Conservation (phyloP, 108 stramenopile genomes). For the Craspedostauros australis region DNA sequence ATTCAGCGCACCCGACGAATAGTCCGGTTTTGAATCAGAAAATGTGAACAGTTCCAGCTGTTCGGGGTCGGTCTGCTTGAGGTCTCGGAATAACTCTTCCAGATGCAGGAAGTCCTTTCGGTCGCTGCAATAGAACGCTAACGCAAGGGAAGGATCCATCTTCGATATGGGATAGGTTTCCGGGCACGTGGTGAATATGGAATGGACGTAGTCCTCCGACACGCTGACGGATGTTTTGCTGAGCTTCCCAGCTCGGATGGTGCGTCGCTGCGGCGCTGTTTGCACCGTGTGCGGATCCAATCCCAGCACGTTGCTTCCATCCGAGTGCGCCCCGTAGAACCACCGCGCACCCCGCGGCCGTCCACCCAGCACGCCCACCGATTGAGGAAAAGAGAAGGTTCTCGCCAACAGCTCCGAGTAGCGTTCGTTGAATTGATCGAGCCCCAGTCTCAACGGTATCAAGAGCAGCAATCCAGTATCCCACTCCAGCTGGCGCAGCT, state of each 20-base stretch:
- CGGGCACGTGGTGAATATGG: slow-evolving; percentile 50
- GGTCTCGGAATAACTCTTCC: slow-evolving; percentile 21
- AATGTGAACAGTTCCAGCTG: slow-evolving; percentile 62
- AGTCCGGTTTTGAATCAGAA: slow-evolving; percentile 66
- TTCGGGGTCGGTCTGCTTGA: slow-evolving; percentile 23
- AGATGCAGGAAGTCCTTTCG: slow-evolving; percentile 54
- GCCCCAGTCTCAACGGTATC: slow-evolving; percentile 73
- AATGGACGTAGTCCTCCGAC: slow-evolving; percentile 63
- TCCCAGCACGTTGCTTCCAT: slow-evolving; percentile 61
- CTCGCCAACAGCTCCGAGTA: slow-evolving; percentile 50
- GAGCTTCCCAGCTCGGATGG: neutral
- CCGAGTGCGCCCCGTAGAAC: slow-evolving; percentile 79
- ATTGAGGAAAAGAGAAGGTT: slow-evolving; percentile 64
- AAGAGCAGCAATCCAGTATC: slow-evolving; percentile 64
- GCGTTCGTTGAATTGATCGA: slow-evolving; percentile 47
- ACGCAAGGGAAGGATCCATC: slow-evolving; percentile 83
- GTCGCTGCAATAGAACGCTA: slow-evolving; percentile 81
- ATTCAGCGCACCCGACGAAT: slow-evolving; percentile 46
- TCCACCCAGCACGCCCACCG: slow-evolving; percentile 85
- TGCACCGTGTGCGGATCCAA: slow-evolving; percentile 89
- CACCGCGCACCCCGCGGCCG: slow-evolving; percentile 82
- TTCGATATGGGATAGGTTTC: slow-evolving; percentile 50
- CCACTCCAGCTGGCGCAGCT: slow-evolving; percentile 35
- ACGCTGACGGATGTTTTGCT: slow-evolving; percentile 23
- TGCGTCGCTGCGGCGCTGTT: slow-evolving; percentile 47